These are phyloP conservation scores for Sphaceloma murrayae DNA, from an alignment of 2,329 filamentous ascomycete genomes.

Conservation along the genomic window DNA sequence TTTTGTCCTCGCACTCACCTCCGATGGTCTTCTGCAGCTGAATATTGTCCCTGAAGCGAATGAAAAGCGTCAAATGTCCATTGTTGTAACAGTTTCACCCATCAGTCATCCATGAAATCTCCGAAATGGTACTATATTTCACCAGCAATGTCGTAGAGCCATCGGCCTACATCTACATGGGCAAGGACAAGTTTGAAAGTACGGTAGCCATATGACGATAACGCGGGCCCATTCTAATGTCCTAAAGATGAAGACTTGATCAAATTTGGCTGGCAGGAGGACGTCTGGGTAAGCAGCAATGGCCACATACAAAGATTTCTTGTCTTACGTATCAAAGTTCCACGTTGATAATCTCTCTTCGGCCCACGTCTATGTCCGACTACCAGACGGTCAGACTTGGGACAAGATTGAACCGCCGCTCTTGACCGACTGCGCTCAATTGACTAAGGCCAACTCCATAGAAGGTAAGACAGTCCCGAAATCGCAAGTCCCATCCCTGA, in stretches of 20 bases:
- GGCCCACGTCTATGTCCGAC: constrained; percentile 88
- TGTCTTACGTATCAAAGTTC: too few relatives aligned
- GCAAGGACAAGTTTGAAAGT: constrained; percentile 99
- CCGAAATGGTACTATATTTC: constrained; percentile 86
- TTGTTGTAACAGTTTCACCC: too few relatives aligned
- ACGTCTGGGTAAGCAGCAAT: too few relatives aligned
- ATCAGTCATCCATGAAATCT: not conserved
- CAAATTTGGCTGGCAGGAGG: constrained; percentile 85
- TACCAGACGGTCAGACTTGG: constrained; percentile 72
- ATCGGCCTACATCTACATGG: constrained; percentile 82
- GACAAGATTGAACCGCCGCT: constrained; percentile 67
- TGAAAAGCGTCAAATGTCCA: too few relatives aligned
- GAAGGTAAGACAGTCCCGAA: constrained; percentile 52
- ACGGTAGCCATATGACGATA: constrained; percentile 30
- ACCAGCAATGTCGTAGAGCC: constrained; percentile 76
- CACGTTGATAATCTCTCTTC: constrained; percentile 96
- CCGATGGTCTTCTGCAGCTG: too few relatives aligned
- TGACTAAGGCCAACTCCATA: constrained; percentile 98
- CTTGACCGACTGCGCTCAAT: constrained; percentile 80
- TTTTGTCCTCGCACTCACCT: too few relatives aligned
- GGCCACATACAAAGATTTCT: too few relatives aligned
- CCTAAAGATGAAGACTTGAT: constrained; percentile 86
- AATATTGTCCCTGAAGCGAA: too few relatives aligned
- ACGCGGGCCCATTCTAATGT: constrained; percentile 23
- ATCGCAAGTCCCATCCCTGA: not conserved